Evolutionary conservation across 2,329 filamentous ascomycete genomes (phyloP).

Genomic region (Aspergillus aculeatus): DNA sequence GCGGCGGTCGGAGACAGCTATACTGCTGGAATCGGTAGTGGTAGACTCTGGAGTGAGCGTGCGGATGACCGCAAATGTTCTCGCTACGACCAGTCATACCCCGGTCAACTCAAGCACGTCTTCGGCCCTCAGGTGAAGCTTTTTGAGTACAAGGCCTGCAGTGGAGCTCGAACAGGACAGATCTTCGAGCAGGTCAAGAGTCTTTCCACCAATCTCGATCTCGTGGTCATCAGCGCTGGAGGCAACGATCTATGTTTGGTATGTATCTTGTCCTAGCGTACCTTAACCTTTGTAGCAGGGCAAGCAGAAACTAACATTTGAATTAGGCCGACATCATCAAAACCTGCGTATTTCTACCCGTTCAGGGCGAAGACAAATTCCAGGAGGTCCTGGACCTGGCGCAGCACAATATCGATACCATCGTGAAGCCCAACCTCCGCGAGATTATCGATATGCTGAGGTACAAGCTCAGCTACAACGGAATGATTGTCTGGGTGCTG

Average conservation of each 20-base stretch:
- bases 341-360: slow-evolving; percentile 22
- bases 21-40: slow-evolving; percentile 39
- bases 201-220: slow-evolving; percentile 32
- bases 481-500: slow-evolving; percentile 1
- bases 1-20: slow-evolving; percentile 42
- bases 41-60: slow-evolving; percentile 19
- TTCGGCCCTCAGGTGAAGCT: neutral
- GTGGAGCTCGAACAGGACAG: slow-evolving; percentile 3
- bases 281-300: neutral
- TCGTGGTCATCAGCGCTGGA: slow-evolving; percentile 40
- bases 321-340: slow-evolving; percentile 17
- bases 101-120: neutral
- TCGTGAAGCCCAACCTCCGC: slow-evolving; percentile 3
- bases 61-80: slow-evolving; percentile 28
- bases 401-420: neutral
- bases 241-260: slow-evolving; percentile 42
- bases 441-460: neutral
- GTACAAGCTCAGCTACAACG: neutral
- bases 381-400: slow-evolving; percentile 6
- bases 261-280: neutral
- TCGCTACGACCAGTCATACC: slow-evolving; percentile 15
- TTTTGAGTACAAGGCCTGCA: slow-evolving; percentile 12
- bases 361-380: slow-evolving; percentile 14
- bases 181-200: slow-evolving; percentile 16
- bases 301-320: neutral